These are phyloP conservation scores for Lentithecium fluviatile DNA, from an alignment of 495 filamentous ascomycete genomes.

Conservation along the genomic window DNA sequence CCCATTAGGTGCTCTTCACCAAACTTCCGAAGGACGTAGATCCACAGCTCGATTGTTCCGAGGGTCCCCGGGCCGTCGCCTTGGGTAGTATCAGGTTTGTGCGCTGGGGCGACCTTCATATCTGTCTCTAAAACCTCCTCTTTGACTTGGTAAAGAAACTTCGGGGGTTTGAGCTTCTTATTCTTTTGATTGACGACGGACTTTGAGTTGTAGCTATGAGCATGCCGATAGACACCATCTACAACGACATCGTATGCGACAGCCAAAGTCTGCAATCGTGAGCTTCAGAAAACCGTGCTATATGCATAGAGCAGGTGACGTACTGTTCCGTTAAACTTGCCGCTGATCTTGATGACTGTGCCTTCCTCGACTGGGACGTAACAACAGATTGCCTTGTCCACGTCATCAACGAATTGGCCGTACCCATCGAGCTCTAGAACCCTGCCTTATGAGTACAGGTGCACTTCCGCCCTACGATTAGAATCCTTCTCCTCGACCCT, in stretches of 20 bases:
- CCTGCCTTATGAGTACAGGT: background rate
- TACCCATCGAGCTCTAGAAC: slow-evolving; percentile 8
- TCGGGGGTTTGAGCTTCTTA: slow-evolving; percentile 9
- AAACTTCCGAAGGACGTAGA: slow-evolving; percentile 11
- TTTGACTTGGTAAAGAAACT: slow-evolving; percentile 5
- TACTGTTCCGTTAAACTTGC: slow-evolving; percentile 15
- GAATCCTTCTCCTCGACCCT: slow-evolving; percentile 28
- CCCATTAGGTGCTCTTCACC: slow-evolving; percentile 11
- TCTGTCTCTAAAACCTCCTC: slow-evolving; percentile 7
- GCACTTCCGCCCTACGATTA: slow-evolving; percentile 17
- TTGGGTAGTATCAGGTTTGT: background rate
- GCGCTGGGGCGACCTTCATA: background rate
- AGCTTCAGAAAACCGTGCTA: background rate
- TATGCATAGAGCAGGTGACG: background rate
- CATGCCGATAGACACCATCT: slow-evolving; percentile 21
- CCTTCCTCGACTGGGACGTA: slow-evolving; percentile 20
- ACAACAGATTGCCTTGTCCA: slow-evolving; percentile 16
- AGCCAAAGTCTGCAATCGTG: background rate
- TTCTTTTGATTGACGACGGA: background rate
- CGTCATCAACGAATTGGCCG: slow-evolving; percentile 6
- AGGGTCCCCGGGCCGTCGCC: slow-evolving; percentile 3
- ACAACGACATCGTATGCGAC: slow-evolving; percentile 19
- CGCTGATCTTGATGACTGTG: slow-evolving; percentile 3
- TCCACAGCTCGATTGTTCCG: slow-evolving; percentile 26
- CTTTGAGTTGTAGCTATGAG: background rate